Base-by-base conservation (phyloP, 2,329 filamentous ascomycete species). In the Hypoxylon sp. region DNA sequence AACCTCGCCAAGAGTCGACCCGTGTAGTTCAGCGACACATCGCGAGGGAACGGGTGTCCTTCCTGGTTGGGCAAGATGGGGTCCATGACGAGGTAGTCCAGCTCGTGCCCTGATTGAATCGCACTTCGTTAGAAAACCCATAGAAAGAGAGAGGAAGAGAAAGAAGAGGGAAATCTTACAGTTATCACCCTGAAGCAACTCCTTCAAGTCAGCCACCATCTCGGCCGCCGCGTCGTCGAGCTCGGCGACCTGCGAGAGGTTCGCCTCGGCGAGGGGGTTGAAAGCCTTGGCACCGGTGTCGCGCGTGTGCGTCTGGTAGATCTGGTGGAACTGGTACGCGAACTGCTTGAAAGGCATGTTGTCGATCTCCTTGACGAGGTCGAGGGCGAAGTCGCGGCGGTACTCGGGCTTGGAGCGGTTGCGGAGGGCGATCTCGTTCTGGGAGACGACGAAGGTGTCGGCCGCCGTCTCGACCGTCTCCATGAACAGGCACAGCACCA, bases 341-440 rank as follows among this genome's bases (percentile, higher is more conserved):
- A 84, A 82, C 67, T 84, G 80, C 67, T 77, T 79, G 63, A 84
- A 84, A 0, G 81, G 81, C 71, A 83, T 71, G 58, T 81, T 81
- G 63, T 84, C 81, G 35, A 84, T 72, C 62, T 80, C 77, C 20
- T 67, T 67, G 67, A 76, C 80, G 20, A 78, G 67, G 5, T 69
- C 67, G 32, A 80, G 68, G n/a, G 77, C 79, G 21, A 74, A 71
- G 5, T 67, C 67, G 29, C 76, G 74, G 46, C 69, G 67, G 62
- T 71, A 75, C 61, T 64, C 64, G 5, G 72, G 69, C 17, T 66
- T 61, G 16, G 65, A 61, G 35, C 65, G 65, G 50, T 71, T 73
- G 29, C 73, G 71, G 48, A 75, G 60, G 50, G 71, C 69, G 60
- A 79, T 72, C 67, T 83, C 77, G 63, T 79, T 81, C 58, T 79